Evolutionary conservation across 805 yeast genomes (phyloP).

Genomic region (Kuraishia capsulata): DNA sequence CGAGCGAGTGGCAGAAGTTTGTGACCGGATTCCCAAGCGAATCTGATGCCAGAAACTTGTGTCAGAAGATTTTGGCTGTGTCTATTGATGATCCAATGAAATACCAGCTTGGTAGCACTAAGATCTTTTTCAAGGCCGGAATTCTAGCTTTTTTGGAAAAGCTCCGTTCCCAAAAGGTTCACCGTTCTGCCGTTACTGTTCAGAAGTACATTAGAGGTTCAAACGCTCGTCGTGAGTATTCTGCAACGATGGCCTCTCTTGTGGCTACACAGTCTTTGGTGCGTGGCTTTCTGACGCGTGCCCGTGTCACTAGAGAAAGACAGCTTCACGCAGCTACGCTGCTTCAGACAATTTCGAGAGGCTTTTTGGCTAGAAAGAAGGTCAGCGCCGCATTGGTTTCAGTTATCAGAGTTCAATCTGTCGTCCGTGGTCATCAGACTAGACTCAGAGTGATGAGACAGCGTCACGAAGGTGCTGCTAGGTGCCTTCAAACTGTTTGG

Average conservation of each 20-base stretch:
- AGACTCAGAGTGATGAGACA: conserved; percentile 42
- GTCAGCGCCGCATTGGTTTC: conserved; percentile 25
- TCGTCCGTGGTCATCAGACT: conserved; percentile 40
- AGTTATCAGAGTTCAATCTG: conserved; percentile 33
- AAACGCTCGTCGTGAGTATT: conserved; percentile 52
- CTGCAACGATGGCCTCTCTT: conserved; percentile 45
- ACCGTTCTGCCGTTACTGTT: conserved; percentile 69
- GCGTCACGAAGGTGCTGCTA: conserved; percentile 56
- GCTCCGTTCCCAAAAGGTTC: conserved; percentile 69
- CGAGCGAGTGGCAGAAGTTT: conserved; percentile 58
- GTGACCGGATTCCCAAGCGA: conserved; percentile 42
- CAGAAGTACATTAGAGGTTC: conserved; percentile 74
- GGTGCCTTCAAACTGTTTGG: conserved; percentile 60
- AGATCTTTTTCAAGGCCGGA: conserved; percentile 94
- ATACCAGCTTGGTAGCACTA: conserved; percentile 87
- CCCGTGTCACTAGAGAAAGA: conserved; percentile 40
- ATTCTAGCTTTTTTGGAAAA: conserved; percentile 89
- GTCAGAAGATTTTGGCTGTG: conserved; percentile 54
- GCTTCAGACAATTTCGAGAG: conserved; percentile 64
- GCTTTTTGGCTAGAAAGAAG: conserved; percentile 35
- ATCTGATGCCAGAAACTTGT: conserved; percentile 52
- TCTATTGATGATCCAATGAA: conserved; percentile 59
- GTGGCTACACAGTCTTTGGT: conserved; percentile 46
- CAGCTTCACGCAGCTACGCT: conserved; percentile 55
- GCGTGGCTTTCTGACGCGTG: conserved; percentile 58